Percentiles rank a stretch among this genome's conserved stretches.
Evolutionary conservation across 192 early-diverging fungal genomes (phyloP).

Genomic region (Coemansia sp.): DNA sequence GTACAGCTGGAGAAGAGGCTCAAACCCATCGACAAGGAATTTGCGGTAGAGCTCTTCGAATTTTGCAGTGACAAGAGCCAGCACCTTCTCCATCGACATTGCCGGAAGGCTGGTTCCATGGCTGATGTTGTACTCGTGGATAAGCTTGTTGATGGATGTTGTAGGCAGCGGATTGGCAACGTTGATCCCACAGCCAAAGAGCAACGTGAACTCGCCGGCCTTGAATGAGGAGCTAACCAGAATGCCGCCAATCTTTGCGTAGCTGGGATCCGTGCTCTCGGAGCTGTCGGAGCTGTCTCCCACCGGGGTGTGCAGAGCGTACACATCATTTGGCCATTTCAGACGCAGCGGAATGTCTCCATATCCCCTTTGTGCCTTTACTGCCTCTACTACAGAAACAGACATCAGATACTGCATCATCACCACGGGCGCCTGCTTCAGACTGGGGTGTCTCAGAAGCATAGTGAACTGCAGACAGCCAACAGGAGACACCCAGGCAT

Average conservation of each 20-base stretch:
- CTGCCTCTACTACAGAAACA: conserved; percentile 78
- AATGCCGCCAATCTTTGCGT: conserved; percentile 86
- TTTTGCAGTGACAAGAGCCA: conserved; percentile 62
- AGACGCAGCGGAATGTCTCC: conserved; percentile 78
- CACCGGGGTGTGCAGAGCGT: conserved; percentile 59
- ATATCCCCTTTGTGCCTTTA: conserved; percentile 68
- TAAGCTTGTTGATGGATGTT: conserved; percentile 81
- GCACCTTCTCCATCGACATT: conserved; percentile 38
- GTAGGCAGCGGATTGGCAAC: conserved; percentile 83
- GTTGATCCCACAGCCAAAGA: conserved; percentile 89
- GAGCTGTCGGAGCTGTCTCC: conserved; percentile 41
- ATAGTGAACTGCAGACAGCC: conserved; percentile 90
- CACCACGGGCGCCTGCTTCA: conserved; percentile 65
- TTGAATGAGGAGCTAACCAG: conserved; percentile 81
- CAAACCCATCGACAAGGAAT: conserved; percentile 70
- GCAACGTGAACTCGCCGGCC: conserved; percentile 70
- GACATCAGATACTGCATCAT: conserved; percentile 95
- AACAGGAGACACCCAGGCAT: conserved; percentile 91
- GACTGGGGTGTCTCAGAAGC: conserved; percentile 69
- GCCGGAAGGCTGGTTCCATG: conserved; percentile 46
- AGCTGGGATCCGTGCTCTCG: conserved; percentile 27
- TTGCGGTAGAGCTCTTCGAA: conserved; percentile 77
- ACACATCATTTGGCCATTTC: conserved; percentile 99
- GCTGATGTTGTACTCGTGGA: conserved; percentile 58
- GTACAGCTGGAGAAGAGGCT: conserved; percentile 74